A percentile compares a stretch with the other conserved stretches of the same genome.
These are phyloP conservation scores for Populus tremula DNA, from an alignment of 345 rosid genomes.

Conservation along the genomic window DNA sequence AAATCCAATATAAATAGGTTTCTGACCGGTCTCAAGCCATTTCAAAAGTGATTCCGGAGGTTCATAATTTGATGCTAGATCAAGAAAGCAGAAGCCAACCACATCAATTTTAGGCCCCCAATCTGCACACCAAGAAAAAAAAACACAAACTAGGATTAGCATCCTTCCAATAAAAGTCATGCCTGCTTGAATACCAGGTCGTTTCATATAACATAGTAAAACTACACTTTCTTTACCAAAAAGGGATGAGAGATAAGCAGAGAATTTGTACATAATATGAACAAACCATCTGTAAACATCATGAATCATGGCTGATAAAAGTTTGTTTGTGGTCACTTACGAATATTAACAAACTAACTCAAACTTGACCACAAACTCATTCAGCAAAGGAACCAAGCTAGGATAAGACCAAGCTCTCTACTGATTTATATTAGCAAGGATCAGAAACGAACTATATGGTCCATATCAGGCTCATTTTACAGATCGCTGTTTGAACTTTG, in stretches of 20 bases:
- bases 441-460: not conserved
- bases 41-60: slow-evolving; percentile 82
- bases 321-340: not conserved
- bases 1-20: slow-evolving; percentile 94
- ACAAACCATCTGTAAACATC: not conserved
- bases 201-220: not conserved
- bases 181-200: not conserved
- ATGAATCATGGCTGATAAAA: not conserved
- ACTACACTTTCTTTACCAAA: not conserved
- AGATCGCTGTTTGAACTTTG: not conserved
- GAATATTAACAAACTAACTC: not conserved
- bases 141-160: slow-evolving; percentile 15
- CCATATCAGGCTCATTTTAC: not conserved
- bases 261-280: not conserved
- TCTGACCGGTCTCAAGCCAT: slow-evolving; percentile 90
- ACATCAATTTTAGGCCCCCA: slow-evolving; percentile 98
- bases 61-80: slow-evolving; percentile 94
- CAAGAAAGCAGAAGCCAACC: slow-evolving; percentile 97
- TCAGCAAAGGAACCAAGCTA: not conserved
- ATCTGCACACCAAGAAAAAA: slow-evolving; percentile 43
- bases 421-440: not conserved
- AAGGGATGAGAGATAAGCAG: not conserved
- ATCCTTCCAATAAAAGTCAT: slow-evolving; percentile 12
- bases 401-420: not conserved
- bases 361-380: not conserved